phyloP scores from a whole-genome alignment of 2,329 filamentous ascomycete species.

The Anisogramma anomala region DNA sequence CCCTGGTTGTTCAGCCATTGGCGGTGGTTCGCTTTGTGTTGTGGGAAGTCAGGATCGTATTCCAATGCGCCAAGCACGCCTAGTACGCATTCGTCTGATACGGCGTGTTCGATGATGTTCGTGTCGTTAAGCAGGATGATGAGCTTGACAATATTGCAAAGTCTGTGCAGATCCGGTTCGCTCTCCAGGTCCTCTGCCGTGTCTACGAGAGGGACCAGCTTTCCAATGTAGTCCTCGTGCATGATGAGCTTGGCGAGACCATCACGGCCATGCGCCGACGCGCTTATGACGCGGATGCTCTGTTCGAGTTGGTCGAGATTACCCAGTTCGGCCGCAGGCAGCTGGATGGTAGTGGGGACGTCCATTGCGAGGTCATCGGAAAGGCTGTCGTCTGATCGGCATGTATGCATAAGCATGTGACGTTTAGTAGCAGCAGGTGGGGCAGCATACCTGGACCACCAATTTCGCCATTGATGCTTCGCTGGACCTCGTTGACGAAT shows the following conservation, averaged over 20 bases:
- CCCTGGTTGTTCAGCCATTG: conserved; percentile 83
- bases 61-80: conserved; percentile 93
- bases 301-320: conserved; percentile 77
- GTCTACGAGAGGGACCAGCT: conserved; percentile 73
- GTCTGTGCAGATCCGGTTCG: conserved; percentile 69
- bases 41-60: conserved; percentile 96
- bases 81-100: conserved; percentile 77
- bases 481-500: conserved; percentile 79
- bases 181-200: conserved; percentile 89
- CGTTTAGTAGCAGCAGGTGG: not conserved
- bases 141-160: conserved; percentile 98
- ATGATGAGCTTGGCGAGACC: conserved; percentile 80
- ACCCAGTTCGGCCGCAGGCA: conserved; percentile 70
- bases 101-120: conserved; percentile 83
- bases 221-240: conserved; percentile 73
- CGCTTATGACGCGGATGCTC: conserved; percentile 67
- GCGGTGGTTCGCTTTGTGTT: conserved; percentile 92
- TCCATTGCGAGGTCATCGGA: conserved; percentile 80
- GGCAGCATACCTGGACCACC: conserved; percentile 46
- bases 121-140: conserved; percentile 92
- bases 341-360: conserved; percentile 53
- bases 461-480: conserved; percentile 52
- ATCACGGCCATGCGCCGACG: conserved; percentile 66
- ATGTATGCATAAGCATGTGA: conserved; percentile 20
- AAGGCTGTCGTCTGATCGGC: conserved; percentile 60